phyloP scores from a whole-genome alignment of 2,329 filamentous ascomycete species.

The Malbranchea cinnamomea region DNA sequence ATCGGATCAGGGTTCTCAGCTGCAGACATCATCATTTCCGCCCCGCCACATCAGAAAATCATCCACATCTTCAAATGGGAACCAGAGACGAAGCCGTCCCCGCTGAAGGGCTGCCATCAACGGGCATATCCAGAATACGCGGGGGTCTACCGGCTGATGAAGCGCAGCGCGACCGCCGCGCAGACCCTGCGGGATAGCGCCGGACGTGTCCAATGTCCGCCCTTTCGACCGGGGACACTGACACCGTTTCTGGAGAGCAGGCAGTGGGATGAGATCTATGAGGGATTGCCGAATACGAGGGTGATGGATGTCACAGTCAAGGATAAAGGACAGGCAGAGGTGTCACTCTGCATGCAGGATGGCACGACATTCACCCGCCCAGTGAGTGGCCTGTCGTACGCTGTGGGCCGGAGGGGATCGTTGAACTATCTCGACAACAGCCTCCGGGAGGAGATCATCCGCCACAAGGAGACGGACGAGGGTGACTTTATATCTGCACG shows the following conservation, averaged over 20 bases:
- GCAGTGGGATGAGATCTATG: conserved; percentile 37
- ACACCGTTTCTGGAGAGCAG: conserved; percentile 33
- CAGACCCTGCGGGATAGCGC: conserved; percentile 7
- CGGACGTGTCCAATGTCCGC: conserved; percentile 17
- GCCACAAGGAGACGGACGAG: conserved; percentile 9
- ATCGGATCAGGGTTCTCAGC: conserved; percentile 49
- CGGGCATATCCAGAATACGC: conserved; percentile 49
- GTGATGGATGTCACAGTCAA: conserved; percentile 26
- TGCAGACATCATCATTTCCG: conserved; percentile 45
- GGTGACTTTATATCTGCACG: conserved; percentile 33
- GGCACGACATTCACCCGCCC: conserved; percentile 30
- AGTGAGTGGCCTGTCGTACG: conserved; percentile 38
- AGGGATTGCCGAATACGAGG: conserved; percentile 40
- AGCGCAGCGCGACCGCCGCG: conserved; percentile 28
- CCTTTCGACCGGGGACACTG: conserved; percentile 19
- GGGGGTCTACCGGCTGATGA: conserved; percentile 45
- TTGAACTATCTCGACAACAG: conserved; percentile 35
- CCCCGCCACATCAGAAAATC: conserved; percentile 35
- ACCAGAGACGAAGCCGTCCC: conserved; percentile 40
- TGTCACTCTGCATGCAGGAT: conserved; percentile 30
- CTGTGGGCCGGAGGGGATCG: conserved; percentile 41
- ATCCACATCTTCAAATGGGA: conserved; percentile 48
- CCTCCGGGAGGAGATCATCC: conserved; percentile 35
- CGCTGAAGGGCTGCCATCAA: conserved; percentile 43
- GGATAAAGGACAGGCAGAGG: conserved; percentile 16